phyloP scores from a whole-genome alignment of 805 yeast species.

The Candida coquimbonensis region DNA sequence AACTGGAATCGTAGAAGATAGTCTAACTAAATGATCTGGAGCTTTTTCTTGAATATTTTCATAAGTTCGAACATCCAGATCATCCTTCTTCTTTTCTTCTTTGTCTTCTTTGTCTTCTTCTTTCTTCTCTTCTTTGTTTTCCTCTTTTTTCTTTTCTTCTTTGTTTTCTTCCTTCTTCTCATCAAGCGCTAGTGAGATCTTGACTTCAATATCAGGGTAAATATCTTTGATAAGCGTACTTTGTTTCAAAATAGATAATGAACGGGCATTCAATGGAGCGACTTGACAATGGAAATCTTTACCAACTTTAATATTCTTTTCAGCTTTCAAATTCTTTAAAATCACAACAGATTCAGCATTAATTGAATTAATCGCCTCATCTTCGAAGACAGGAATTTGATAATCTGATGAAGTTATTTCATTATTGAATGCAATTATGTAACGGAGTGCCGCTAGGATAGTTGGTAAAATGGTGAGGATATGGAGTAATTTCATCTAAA shows the following conservation, averaged over 20 bases:
- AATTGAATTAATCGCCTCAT: neutral
- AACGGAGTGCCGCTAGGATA: slow-evolving; percentile 1
- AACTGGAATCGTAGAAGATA: slow-evolving; percentile 40
- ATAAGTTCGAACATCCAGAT: slow-evolving; percentile 4
- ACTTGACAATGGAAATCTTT: slow-evolving; percentile 4
- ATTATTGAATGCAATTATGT: neutral
- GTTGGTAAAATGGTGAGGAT: neutral
- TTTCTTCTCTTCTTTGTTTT: no score
- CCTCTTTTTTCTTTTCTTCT: no score
- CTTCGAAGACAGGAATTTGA: neutral
- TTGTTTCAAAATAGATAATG: slow-evolving; percentile 1
- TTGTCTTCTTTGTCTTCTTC: no score
- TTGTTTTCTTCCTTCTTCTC: neutral
- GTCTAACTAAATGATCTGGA: slow-evolving; percentile 58
- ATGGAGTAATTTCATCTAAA: neutral
- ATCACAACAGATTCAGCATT: slow-evolving; percentile 4
- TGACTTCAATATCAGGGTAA: slow-evolving; percentile 37
- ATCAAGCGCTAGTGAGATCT: slow-evolving; percentile 38
- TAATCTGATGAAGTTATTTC: neutral
- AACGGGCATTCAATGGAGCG: slow-evolving; percentile 4
- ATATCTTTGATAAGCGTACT: slow-evolving; percentile 3
- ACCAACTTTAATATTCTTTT: slow-evolving; percentile 6
- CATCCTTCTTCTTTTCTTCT: no score
- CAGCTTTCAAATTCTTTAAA: slow-evolving; percentile 1
- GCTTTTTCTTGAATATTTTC: slow-evolving; percentile 32